Base-by-base conservation (phyloP, 2,329 filamentous ascomycete genomes). In the Aspergillus felis region DNA sequence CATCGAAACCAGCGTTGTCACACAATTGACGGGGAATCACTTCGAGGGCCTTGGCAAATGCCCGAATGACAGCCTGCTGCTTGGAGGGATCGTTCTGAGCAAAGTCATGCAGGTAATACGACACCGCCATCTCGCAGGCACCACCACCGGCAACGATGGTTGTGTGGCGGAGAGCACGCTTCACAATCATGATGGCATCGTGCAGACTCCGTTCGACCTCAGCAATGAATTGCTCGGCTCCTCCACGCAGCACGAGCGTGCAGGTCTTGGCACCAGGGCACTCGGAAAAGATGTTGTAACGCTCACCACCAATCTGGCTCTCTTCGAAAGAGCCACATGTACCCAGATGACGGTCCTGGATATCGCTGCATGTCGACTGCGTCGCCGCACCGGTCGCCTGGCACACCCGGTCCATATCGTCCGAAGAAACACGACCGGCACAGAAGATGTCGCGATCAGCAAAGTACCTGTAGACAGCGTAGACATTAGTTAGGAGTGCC, bases 121-220 rank as follows among this genome's bases (percentile, higher is more conserved):
- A 97, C 53, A 97, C 78, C 76, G 97, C 94, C 93, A 99, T 97
- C 82, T 99, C 94, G 68, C 84, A 87, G 20, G 94, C 93, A 73
- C 94, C 94, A 68, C 94, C 94, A 68, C 94, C 94, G 49, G 92
- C 94, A 27, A 99, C 94, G 64, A 99, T 96, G 72, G 86, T 90
- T 71, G 88, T 88, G 82, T 97, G 96, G 81, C 91, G 91, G 77
- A 97, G 91, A 28, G 94, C 91, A 61, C 95, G 92, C 86, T 97
- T 97, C 72, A 99, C 94, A 70, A 99, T 96, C 94, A 99, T 99
- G 78, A 99, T 97, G 67, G 94, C 94, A 71, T 99, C 94, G 82
- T 99, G 94, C 65, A 99, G 84, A 72, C 91, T 96, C 63, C 94
- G 90, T 82, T 99, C 94, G 1, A 97, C 94, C 77, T 99, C 94